A percentile compares a stretch with the other conserved stretches of the same genome.
Conservation (phyloP, 176 grass and related monocot genomes). For the Lolium perenne region DNA sequence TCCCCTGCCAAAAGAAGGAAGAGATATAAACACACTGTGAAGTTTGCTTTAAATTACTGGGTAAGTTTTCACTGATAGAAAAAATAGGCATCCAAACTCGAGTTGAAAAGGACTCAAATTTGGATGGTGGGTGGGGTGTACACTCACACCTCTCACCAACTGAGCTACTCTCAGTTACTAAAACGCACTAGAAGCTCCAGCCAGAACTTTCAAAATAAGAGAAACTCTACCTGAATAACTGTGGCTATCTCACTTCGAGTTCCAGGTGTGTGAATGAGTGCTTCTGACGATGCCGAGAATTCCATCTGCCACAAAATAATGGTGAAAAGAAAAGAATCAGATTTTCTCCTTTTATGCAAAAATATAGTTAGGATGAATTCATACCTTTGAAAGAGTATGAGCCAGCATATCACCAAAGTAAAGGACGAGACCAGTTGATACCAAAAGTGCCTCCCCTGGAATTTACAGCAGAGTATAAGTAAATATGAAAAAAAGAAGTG, state of each 20-base stretch:
- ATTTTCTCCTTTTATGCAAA: slow-evolving; percentile 19
- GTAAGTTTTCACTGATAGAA: background rate
- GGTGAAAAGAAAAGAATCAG: background rate
- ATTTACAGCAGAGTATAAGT: slow-evolving; percentile 42
- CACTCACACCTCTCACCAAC: background rate
- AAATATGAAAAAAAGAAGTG: background rate
- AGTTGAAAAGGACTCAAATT: background rate
- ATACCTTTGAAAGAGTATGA: slow-evolving; percentile 75
- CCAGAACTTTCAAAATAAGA: slow-evolving; percentile 23
- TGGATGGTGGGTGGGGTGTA: background rate
- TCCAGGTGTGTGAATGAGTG: slow-evolving; percentile 55
- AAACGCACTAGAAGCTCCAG: background rate
- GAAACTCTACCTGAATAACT: slow-evolving; percentile 78
- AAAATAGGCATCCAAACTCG: background rate
- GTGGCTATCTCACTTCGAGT: slow-evolving; percentile 65
- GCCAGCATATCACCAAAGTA: slow-evolving; percentile 89
- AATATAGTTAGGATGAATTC: slow-evolving; percentile 17
- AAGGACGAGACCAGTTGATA: slow-evolving; percentile 76
- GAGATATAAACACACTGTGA: slow-evolving; percentile 31
- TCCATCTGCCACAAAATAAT: slow-evolving; percentile 49
- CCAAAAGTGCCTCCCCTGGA: slow-evolving; percentile 87
- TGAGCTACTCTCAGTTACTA: background rate
- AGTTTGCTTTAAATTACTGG: background rate
- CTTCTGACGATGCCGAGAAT: slow-evolving; percentile 45
- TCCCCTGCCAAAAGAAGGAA: slow-evolving; percentile 51